Evolutionary conservation across 768 basidiomycete species (phyloP).

Genomic region (Fibroporia radiculosa): DNA sequence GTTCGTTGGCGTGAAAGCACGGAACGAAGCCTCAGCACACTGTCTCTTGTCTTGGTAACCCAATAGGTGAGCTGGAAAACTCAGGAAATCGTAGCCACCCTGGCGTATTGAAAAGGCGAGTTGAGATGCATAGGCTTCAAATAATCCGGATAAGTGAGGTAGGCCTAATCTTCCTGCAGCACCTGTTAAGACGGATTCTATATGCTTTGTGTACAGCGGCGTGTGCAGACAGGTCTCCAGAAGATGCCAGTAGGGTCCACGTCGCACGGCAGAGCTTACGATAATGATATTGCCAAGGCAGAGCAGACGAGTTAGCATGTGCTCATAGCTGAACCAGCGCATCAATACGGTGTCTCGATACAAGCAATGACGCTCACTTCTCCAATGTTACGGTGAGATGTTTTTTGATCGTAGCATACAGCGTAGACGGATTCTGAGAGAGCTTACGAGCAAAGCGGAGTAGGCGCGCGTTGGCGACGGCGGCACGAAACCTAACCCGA

Average conservation of each 20-base stretch:
- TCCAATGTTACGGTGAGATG: conserved; percentile 38
- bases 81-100: conserved; percentile 39
- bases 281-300: conserved; percentile 74
- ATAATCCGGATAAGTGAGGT: conserved; percentile 50
- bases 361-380: conserved; percentile 27
- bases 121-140: conserved; percentile 71
- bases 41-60: conserved; percentile 66
- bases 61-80: conserved; percentile 62
- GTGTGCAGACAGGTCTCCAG: conserved; percentile 56
- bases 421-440: conserved; percentile 21
- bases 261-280: conserved; percentile 64
- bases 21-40: conserved; percentile 62
- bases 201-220: conserved; percentile 29
- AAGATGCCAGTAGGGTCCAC: conserved; percentile 84
- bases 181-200: conserved; percentile 47
- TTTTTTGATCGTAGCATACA: conserved; percentile 43
- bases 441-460: conserved; percentile 42
- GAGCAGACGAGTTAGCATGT: conserved; percentile 65
- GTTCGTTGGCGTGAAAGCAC: conserved; percentile 58
- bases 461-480: conserved; percentile 48
- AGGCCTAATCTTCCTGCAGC: conserved; percentile 68
- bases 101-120: conserved; percentile 60
- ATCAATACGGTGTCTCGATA: neutral
- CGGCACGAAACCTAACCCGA: conserved; percentile 75
- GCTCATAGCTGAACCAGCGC: conserved; percentile 49